Evolutionary conservation across 441 rosid species (phyloP), one percentile per base, ranked within the genome.

Genomic region (Eutrema salsugineum): DNA sequence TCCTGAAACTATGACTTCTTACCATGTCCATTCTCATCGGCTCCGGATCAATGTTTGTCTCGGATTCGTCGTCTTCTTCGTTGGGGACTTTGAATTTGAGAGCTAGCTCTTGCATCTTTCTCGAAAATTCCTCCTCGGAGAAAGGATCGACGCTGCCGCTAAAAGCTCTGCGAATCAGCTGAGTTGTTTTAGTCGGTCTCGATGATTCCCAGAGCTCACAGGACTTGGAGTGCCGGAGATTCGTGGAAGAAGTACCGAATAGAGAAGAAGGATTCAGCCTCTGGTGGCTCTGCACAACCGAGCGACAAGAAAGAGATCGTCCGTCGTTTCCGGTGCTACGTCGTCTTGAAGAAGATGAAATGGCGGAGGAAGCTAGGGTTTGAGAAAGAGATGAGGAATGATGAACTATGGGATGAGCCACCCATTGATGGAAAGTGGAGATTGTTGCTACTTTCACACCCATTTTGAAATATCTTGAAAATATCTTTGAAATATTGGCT

Each of bases 61-160:
- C 56, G 0, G 71, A 32, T 38, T 66, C 68, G 15, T 39, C 36
- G 43, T 72, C 73, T 0, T 62, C 73, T 7, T 78, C 83, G 44
- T 75, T 85, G 2, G 88, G 57, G 44, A 63, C 74, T 78, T 85
- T 86, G 82, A 90, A 85, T 39, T 75, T 79, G 62, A 82, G 81
- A n/a, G 90, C 77, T 16, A 91, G 63, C 8, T 89, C 95, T 16
- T 82, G 78, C 44, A 88, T 85, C 73, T 82, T 81, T 75, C 51
- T 78, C 3, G 89, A 81, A 66, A 91, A 89, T 42, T 91, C 97
- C 46, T 91, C 92, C 40, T 89, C 91, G 2, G 88, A 81, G 70
- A 80, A 91, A 5, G 87, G 78, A 33, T 86, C 86, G 1, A 82
- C 58, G 83, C 76, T 79, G 2, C 82, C 79, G 71, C 79, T 83